Base-by-base conservation (phyloP, 176 grass and related monocot species). In the Miscanthus lutarioriparius region DNA sequence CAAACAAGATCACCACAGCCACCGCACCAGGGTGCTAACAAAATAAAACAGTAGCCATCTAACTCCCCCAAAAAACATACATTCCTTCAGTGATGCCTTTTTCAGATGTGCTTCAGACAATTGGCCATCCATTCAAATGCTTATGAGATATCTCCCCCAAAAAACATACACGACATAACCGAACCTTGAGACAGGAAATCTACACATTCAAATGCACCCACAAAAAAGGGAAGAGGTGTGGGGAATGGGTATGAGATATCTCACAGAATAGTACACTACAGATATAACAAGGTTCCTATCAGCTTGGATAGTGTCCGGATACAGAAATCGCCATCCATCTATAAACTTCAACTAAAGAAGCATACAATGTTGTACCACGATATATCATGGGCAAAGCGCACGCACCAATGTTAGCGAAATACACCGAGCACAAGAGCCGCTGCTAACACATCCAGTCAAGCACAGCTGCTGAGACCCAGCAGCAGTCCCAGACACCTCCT, bases 391-490 rank as follows among this genome's bases (percentile, higher is more conserved):
- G 70, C 32, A 63, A 73, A 79, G 19, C 79, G 83, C 74, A 83
- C 36, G 56, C 59, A 66, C 33, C 61, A 90, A 86, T 83, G 88
- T 86, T 78, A 83, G 73, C 78, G 75, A 86, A 93, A 67, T 87
- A 89, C 86, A 91, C 19, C 56, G 36, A 67, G 72, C 85, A 87
- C 86, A 87, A 67, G 85, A 87, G 88, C 88, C 85, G 89, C 87
- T 35, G 62, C 88, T 85, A 30, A 27, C 26, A 30, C 72, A 79
- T 80, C 89, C 85, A 83, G 27, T 70, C 39, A 75, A 75, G 53
- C 70, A 12, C 81, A 70, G 68, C 35, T 67, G 70, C 84, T 28
- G 80, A 78, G 78, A 82, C 85, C 78, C 90, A 83, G 84, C 40
- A 88, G 67, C 83, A 89, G 82, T 83, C 76, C 51, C 6, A 68